Evolutionary conservation across 1,139 yeast genomes (phyloP).

Genomic region (Geotrichum klebahnii): DNA sequence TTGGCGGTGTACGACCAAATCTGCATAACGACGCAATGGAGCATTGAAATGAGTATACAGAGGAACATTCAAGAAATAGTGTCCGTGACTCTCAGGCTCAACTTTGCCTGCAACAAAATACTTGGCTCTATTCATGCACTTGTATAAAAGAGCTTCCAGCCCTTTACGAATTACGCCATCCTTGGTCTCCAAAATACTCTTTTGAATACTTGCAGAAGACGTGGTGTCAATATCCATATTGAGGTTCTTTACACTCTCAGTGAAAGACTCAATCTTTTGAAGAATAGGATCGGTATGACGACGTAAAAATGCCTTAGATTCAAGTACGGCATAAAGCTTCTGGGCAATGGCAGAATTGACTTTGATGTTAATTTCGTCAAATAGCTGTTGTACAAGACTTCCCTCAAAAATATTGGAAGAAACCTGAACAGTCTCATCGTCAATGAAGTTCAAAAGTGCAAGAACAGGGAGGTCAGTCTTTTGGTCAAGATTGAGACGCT

Average conservation of each 20-base stretch:
- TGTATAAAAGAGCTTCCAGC: conserved; percentile 72
- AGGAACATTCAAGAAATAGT: conserved; percentile 77
- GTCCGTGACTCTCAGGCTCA: conserved; percentile 69
- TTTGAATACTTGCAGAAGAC: conserved; percentile 66
- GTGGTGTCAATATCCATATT: conserved; percentile 65
- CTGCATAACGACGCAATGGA: conserved; percentile 89
- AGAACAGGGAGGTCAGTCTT: conserved; percentile 47
- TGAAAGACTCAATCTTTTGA: conserved; percentile 76
- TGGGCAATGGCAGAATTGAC: conserved; percentile 87
- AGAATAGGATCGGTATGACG: conserved; percentile 83
- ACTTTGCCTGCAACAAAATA: conserved; percentile 86
- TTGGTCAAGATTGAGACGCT: conserved; percentile 48
- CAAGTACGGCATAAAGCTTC: conserved; percentile 66
- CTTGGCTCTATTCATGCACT: conserved; percentile 80
- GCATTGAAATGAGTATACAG: conserved; percentile 91
- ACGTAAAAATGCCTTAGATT: conserved; percentile 78
- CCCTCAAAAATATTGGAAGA: conserved; percentile 66
- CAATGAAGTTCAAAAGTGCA: conserved; percentile 72
- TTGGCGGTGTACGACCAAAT: conserved; percentile 88
- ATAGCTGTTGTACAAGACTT: conserved; percentile 53
- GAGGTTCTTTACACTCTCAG: conserved; percentile 60
- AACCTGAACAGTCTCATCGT: conserved; percentile 75
- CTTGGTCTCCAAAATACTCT: conserved; percentile 60
- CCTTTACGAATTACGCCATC: conserved; percentile 67
- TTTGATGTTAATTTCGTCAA: conserved; percentile 73